Base-by-base conservation (phyloP, 169 alveolate species). In the Neospora caninum region DNA sequence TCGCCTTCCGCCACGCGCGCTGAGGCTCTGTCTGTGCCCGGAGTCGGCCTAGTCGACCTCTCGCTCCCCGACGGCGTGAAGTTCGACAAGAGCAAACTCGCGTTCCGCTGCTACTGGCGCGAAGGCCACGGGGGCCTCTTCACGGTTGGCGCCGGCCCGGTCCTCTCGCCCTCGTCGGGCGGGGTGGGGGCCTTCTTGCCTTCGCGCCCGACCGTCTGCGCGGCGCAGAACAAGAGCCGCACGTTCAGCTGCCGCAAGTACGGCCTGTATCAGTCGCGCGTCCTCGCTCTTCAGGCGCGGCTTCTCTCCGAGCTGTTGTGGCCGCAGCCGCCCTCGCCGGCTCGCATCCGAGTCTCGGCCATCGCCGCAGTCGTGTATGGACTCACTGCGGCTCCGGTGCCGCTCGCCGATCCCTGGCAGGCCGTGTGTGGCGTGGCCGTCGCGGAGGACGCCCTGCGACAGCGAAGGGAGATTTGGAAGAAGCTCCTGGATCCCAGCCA, bases 211-310 rank as follows among this genome's bases (percentile, higher is more conserved):
- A 18, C 67, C n/a, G 67, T 82, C 34, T 82, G 69, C 39, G 41
- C 39, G 38, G 53, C 89, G 88, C 94, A 92, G 69, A 92, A 92
- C 54, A 88, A 88, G 42, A 92, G 94, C 78, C 88, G 94, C 38
- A 92, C 94, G 6, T 92, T 92, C 87, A 92, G 94, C 92, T 92
- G 94, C 92, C 83, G 94, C 67, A 92, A 92, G 88, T 92, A 92
- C 41, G 94, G 94, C 38, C 87, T 92, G 7, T 83, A 92, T 69
- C 94, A 92, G 58, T 49, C 92, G 38, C 88, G 88, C n/a, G 39
- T 83, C 9, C 54, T 92, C 22, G 94, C 94, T 41, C n/a, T 92
- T 7, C 91, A 92, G 86, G 94, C 94, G 4, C 94, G 94, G 16
- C 53, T 92, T 34, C 89, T 88, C 80, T 92, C 94, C 29, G 94